Conservation (phyloP, 768 basidiomycete species). For the Psilocybe sp. region DNA sequence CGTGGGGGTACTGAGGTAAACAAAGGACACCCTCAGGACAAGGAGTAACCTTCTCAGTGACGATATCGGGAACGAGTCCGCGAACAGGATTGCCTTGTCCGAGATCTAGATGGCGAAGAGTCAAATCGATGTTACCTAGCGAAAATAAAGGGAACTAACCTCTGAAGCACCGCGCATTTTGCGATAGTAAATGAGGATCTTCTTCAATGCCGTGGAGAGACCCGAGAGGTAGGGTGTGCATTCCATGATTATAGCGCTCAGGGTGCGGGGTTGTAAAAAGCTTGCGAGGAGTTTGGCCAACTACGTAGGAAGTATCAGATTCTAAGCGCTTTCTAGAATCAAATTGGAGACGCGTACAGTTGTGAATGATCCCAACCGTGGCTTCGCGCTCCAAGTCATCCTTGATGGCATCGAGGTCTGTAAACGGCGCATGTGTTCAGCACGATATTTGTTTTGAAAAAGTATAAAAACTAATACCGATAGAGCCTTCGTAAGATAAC, state of each 20-base stretch:
- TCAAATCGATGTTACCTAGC: neutral
- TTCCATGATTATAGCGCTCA: conserved; percentile 64
- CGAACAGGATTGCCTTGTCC: conserved; percentile 44
- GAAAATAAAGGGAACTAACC: conserved; percentile 32
- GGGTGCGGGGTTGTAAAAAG: conserved; percentile 81
- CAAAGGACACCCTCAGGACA: conserved; percentile 56
- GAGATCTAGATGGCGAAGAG: conserved; percentile 36
- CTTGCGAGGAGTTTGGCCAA: conserved; percentile 90
- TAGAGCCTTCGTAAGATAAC: conserved; percentile 87
- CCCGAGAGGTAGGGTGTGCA: conserved; percentile 70
- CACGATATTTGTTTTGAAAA: neutral
- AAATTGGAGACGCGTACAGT: conserved; percentile 49
- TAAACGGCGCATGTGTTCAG: neutral
- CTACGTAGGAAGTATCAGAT: conserved; percentile 31
- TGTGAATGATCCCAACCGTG: conserved; percentile 93
- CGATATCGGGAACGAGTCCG: conserved; percentile 52
- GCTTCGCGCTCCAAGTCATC: conserved; percentile 89
- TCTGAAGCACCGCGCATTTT: conserved; percentile 53
- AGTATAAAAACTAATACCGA: conserved; percentile 42
- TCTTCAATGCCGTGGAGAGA: conserved; percentile 78
- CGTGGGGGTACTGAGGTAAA: conserved; percentile 59
- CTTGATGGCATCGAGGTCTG: conserved; percentile 82
- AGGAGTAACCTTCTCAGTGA: conserved; percentile 57
- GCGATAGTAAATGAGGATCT: conserved; percentile 68
- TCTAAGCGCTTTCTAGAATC: neutral